These are phyloP conservation scores for Cyclotella choctawhatcheeana DNA, from an alignment of 108 stramenopile species.

Conservation along the genomic window DNA sequence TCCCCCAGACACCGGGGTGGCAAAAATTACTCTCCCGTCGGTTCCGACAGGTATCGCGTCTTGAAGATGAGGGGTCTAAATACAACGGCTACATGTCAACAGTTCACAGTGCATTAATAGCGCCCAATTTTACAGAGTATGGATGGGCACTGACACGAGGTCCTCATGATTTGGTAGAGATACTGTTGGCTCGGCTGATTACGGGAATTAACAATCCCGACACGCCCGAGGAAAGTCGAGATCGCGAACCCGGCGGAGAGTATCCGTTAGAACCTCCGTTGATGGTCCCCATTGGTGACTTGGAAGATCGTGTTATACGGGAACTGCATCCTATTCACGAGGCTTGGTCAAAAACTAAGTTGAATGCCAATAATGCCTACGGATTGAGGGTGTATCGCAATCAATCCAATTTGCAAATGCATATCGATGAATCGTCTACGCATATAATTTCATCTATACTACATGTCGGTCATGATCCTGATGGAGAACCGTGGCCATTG, in stretches of 20 bases:
- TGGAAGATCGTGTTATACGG: slow-evolving; percentile 13
- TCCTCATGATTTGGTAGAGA: slow-evolving; percentile 62
- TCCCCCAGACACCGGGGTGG: slow-evolving; percentile 30
- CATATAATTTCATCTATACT: slow-evolving; percentile 62
- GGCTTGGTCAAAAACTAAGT: slow-evolving; percentile 42
- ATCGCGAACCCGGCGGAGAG: slow-evolving; percentile 1
- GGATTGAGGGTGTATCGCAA: slow-evolving; percentile 63
- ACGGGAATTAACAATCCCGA: slow-evolving; percentile 10
- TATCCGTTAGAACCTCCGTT: slow-evolving; percentile 9
- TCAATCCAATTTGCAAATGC: slow-evolving; percentile 61
- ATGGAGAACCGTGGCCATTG: slow-evolving; percentile 50
- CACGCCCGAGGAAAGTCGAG: slow-evolving; percentile 15
- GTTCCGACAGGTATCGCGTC: slow-evolving; percentile 19
- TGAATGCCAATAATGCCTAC: slow-evolving; percentile 51
- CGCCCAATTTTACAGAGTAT: slow-evolving; percentile 73
- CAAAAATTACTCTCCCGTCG: not conserved
- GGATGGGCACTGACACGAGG: slow-evolving; percentile 76
- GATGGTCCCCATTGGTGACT: slow-evolving; percentile 18
- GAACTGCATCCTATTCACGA: slow-evolving; percentile 50
- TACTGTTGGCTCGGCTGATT: slow-evolving; percentile 22
- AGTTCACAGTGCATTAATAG: slow-evolving; percentile 46
- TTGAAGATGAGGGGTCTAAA: slow-evolving; percentile 43
- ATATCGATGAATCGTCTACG: slow-evolving; percentile 59
- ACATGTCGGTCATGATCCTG: slow-evolving; percentile 57
- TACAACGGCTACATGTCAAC: slow-evolving; percentile 59